Base-by-base conservation (phyloP, 2,329 filamentous ascomycete species). In the Ceratocystis cacaofunesta region DNA sequence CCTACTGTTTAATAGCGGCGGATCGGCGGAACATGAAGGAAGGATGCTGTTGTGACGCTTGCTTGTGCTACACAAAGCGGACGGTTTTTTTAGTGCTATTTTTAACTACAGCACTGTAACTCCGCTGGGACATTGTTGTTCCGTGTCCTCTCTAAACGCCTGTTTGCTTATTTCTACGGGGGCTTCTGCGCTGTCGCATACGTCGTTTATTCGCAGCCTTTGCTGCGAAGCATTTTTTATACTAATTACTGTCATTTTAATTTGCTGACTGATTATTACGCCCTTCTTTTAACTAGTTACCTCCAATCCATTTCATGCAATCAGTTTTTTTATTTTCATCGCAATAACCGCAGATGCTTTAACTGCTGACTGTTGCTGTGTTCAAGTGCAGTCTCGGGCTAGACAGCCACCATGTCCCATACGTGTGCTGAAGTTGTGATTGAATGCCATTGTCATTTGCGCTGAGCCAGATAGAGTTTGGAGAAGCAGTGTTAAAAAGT, bases 211-310 rank as follows among this genome's bases (percentile, higher is more conserved):
- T 7, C 17, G 3, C 5, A 22, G 19, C 25, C 1, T 19, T 50
- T 50, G 48, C 25, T 28, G 3, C 10, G 3, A 41, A 12, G 1
- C 36, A 41, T 41, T 3, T 41, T 12, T 41, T 28, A 15, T 28
- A 28, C 22, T 28, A 15, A 10, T 5, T 52, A 17, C 22, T 41
- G 12, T 8, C 36, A 15, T 4, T 41, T 32, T 5, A 4, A 15
- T 41, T 41, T 3, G 12, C 1, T 4, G 0, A 2, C 12, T 0
- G 0, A 41, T 12, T 15, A 2, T 52, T 5, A 15, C 3, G 12
- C 12, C 1, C 12, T 25, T 15, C 15, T 6, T 1, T 1, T 28
- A 4, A 3, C 15, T 5, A 25, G 19, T 10, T 25, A 52, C 4
- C 15, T 52, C 10, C 22, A 10, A 4, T 52, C 3, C 2, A 41